These are phyloP conservation scores for Nothopassalora personata DNA, from an alignment of 2,329 filamentous ascomycete genomes.

Conservation along the genomic window DNA sequence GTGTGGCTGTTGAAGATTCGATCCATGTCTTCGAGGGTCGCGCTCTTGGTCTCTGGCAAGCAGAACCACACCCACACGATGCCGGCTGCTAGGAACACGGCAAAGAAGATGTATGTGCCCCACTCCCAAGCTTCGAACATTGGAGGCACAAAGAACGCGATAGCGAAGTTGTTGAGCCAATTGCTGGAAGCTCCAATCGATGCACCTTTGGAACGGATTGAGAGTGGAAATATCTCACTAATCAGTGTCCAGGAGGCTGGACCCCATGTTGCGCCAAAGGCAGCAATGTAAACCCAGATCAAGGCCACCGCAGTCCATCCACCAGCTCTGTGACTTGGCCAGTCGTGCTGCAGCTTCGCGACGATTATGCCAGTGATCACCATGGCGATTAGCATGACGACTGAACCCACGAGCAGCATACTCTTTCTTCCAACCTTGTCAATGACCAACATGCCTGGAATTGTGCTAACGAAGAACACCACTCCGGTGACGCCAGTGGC, in stretches of 20 bases:
- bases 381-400: constrained; percentile 45
- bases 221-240: constrained; percentile 26
- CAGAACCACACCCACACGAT: constrained; percentile 49
- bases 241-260: constrained; percentile 58
- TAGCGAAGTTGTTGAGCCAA: constrained; percentile 59
- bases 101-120: constrained; percentile 58
- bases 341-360: constrained; percentile 45
- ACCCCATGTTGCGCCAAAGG: constrained; percentile 72
- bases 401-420: constrained; percentile 39
- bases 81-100: constrained; percentile 47
- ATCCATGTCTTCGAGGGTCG: constrained; percentile 27
- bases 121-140: constrained; percentile 49
- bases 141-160: constrained; percentile 34
- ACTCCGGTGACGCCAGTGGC: constrained; percentile 40
- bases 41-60: constrained; percentile 54
- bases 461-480: constrained; percentile 38
- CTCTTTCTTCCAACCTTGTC: constrained; percentile 38
- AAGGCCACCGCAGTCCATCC: constrained; percentile 65
- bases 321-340: constrained; percentile 43
- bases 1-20: constrained; percentile 19
- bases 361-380: constrained; percentile 50
- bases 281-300: constrained; percentile 68
- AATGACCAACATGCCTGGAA: constrained; percentile 38
- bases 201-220: constrained; percentile 27
- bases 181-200: constrained; percentile 34